Evolutionary conservation across 2,329 filamentous ascomycete genomes (phyloP).

Genomic region (Neophaeococcomyces aloes): DNA sequence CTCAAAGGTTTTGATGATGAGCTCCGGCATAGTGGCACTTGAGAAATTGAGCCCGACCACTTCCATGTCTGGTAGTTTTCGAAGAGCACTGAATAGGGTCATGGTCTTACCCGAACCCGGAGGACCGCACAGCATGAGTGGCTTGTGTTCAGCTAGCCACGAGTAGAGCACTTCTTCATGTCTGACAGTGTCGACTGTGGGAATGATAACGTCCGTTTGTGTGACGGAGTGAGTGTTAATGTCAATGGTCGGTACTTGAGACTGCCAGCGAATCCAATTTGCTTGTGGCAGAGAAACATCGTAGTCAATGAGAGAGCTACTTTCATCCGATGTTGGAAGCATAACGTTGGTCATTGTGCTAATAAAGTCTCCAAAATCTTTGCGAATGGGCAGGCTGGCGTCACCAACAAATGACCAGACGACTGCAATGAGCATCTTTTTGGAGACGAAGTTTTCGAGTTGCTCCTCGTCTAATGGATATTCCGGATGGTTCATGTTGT

Average conservation of each 20-base stretch:
- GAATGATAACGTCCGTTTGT: constrained; percentile 96
- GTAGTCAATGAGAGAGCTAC: constrained; percentile 85
- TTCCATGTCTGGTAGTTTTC: constrained; percentile 97
- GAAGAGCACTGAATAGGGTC: constrained; percentile 94
- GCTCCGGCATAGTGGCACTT: constrained; percentile 91
- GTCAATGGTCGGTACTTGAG: constrained; percentile 85
- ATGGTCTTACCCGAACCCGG: constrained; percentile 99
- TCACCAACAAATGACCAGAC: constrained; percentile 97
- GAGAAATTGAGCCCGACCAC: constrained; percentile 99
- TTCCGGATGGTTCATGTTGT: constrained; percentile 87
- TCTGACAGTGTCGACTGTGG: constrained; percentile 89
- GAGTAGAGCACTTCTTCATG: constrained; percentile 99
- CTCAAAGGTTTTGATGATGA: constrained; percentile 98
- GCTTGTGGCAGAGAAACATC: constrained; percentile 78
- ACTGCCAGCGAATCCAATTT: constrained; percentile 90
- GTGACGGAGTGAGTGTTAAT: constrained; percentile 98
- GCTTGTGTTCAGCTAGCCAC: constrained; percentile 98
- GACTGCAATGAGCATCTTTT: constrained; percentile 83
- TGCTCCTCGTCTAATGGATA: constrained; percentile 87
- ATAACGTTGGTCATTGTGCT: constrained; percentile 76
- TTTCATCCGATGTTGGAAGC: constrained; percentile 65
- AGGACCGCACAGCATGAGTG: constrained; percentile 87
- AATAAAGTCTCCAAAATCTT: constrained; percentile 76
- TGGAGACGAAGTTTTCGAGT: constrained; percentile 77
- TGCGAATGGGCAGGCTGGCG: constrained; percentile 78